Evolutionary conservation across 2,329 filamentous ascomycete species (phyloP).

Genomic region (Penicillium sp.): DNA sequence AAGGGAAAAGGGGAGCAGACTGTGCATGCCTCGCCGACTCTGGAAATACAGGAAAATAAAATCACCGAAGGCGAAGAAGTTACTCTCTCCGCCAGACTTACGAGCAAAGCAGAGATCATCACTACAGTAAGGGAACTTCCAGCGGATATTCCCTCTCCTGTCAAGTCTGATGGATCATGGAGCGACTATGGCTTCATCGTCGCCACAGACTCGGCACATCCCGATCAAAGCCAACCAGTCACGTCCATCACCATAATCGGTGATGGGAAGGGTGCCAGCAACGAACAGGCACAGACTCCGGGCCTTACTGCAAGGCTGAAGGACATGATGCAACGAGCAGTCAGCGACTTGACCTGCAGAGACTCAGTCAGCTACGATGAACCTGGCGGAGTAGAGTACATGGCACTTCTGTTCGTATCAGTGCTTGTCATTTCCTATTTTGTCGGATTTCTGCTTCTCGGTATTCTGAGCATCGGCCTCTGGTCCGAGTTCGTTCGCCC

Average conservation of each 20-base stretch:
- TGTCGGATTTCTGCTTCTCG: conserved; percentile 45
- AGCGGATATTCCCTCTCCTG: background rate
- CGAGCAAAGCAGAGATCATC: background rate
- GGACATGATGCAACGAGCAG: background rate
- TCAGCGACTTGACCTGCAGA: background rate
- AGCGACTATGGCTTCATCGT: background rate
- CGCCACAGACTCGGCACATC: background rate
- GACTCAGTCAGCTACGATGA: conserved; percentile 31
- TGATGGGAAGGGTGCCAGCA: background rate
- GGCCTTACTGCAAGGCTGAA: background rate
- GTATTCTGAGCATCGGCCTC: conserved; percentile 44
- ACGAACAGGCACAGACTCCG: background rate
- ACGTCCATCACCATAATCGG: background rate
- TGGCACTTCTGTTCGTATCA: conserved; percentile 33
- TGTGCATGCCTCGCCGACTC: background rate
- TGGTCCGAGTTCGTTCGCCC: conserved; percentile 44
- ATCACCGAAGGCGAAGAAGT: background rate
- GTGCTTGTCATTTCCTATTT: conserved; percentile 44
- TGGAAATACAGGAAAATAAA: background rate
- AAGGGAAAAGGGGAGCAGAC: background rate
- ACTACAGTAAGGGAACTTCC: conserved; percentile 1
- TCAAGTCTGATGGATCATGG: background rate
- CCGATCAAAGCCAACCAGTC: background rate
- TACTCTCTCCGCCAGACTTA: background rate
- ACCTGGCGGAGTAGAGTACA: conserved; percentile 42